Evolutionary conservation across 2,329 filamentous ascomycete genomes (phyloP), one percentile per base, ranked within the genome.

Genomic region (Dendrostoma leiphaemia): DNA sequence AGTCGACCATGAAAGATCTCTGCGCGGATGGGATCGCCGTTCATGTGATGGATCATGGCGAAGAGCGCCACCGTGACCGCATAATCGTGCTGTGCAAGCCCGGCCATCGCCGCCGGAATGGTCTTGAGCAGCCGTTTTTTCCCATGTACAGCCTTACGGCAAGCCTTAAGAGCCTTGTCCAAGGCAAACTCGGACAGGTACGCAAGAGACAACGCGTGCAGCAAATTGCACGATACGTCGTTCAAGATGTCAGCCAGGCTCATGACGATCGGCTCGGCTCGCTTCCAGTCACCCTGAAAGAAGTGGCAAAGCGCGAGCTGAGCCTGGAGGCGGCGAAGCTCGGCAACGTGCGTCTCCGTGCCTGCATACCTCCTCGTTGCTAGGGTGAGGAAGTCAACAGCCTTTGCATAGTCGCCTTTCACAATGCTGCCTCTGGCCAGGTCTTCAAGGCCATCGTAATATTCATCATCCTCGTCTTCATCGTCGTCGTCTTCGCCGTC

Each of bases 241-340:
- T 61, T 58, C 12, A 44, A 17, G 21, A 60, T 51, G 4, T 47
- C 46, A 3, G 61, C 54, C 10, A 64, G 51, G 2, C 35, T 35
- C 10, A 23, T 47, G 3, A 63, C 58, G 4, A 64, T 52, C 5
- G 55, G 50, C 51, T 62, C 61, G 0, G 64, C 63, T 10, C 54
- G 40, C 13, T 56, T 51, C 63, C 62, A 63, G 15, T 57, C 50
- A 4, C 57, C 58, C 38, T 61, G 60, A 12, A 62, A 52, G 19
- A 66, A 56, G 47, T 63, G 59, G 46, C 63, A 65, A 3, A 61
- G 54, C 0, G 60, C 58, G 3, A 66, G 56, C 29, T 63, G 62
- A 12, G 59, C 56, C 34, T 62, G 59, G 2, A 65, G 52, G 6
- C 52, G 47, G 7, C 60, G 58, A 19, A 44, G 45, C 8, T 53